Evolutionary conservation across 2,329 filamentous ascomycete species (phyloP).

Genomic region (Pleomassaria siparia): DNA sequence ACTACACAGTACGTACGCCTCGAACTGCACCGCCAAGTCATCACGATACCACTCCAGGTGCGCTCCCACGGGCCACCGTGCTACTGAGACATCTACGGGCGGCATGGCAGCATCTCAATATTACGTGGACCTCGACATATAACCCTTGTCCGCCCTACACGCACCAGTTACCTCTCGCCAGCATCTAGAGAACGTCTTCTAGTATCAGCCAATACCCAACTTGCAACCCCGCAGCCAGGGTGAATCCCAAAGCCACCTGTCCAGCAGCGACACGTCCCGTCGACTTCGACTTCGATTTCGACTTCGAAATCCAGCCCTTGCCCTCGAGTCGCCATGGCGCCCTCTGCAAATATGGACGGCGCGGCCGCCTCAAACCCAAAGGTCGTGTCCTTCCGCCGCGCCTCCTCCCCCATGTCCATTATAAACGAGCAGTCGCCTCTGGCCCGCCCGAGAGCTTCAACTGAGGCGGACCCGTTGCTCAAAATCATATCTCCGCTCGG

Average conservation of each 20-base stretch:
- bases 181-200: neutral
- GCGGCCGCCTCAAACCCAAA: slow-evolving; percentile 30
- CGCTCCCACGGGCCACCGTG: neutral
- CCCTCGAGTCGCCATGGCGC: slow-evolving; percentile 11
- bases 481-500: slow-evolving; percentile 37
- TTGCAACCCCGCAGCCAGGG: neutral
- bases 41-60: neutral
- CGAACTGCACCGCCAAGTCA: neutral
- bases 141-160: neutral
- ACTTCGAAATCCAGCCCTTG: neutral
- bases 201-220: neutral
- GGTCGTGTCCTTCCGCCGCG: slow-evolving; percentile 39
- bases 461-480: slow-evolving; percentile 34
- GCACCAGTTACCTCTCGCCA: neutral
- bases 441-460: slow-evolving; percentile 30
- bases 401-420: slow-evolving; percentile 27
- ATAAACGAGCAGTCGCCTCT: slow-evolving; percentile 41
- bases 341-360: slow-evolving; percentile 20
- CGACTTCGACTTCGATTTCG: neutral
- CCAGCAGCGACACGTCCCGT: neutral
- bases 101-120: neutral
- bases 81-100: neutral
- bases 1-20: neutral
- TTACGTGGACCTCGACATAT: neutral
- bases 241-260: neutral